These are phyloP conservation scores for Talaromyces sp. DNA, from an alignment of 2,329 filamentous ascomycete species.

Conservation along the genomic window DNA sequence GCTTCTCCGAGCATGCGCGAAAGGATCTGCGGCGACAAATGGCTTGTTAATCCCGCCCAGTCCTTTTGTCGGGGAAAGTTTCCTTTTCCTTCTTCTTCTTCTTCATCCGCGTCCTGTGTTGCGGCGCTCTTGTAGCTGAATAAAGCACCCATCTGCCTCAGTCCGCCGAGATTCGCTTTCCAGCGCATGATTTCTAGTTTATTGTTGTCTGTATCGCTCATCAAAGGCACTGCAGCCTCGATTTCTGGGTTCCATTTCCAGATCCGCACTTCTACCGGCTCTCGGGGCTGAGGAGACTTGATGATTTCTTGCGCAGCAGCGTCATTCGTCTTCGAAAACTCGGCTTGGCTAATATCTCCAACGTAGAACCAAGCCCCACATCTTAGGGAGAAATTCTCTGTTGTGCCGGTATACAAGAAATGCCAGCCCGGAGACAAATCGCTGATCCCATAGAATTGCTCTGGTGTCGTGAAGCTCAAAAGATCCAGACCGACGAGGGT, in stretches of 20 bases:
- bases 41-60: slow-evolving; percentile 50
- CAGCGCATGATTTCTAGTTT: slow-evolving; percentile 47
- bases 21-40: slow-evolving; percentile 46
- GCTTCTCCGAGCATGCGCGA: slow-evolving; percentile 43
- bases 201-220: slow-evolving; percentile 25
- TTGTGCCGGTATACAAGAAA: slow-evolving; percentile 57
- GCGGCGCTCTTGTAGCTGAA: slow-evolving; percentile 32
- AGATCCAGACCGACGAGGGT: slow-evolving; percentile 49
- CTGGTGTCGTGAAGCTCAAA: slow-evolving; percentile 58
- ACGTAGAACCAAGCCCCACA: slow-evolving; percentile 59
- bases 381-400: slow-evolving; percentile 55
- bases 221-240: slow-evolving; percentile 32
- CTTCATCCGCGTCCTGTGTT: slow-evolving; percentile 16
- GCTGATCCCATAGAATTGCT: slow-evolving; percentile 58
- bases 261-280: slow-evolving; percentile 42
- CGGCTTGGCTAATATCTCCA: slow-evolving; percentile 24
- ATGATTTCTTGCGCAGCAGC: background rate
- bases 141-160: slow-evolving; percentile 50
- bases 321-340: background rate
- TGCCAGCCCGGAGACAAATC: slow-evolving; percentile 55
- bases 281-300: slow-evolving; percentile 11
- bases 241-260: slow-evolving; percentile 49
- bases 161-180: slow-evolving; percentile 51
- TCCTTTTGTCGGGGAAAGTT: slow-evolving; percentile 23
- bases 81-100: slow-evolving; percentile 30